These are phyloP conservation scores for Phyllosticta capitalensis DNA, from an alignment of 2,329 filamentous ascomycete species.

Conservation along the genomic window DNA sequence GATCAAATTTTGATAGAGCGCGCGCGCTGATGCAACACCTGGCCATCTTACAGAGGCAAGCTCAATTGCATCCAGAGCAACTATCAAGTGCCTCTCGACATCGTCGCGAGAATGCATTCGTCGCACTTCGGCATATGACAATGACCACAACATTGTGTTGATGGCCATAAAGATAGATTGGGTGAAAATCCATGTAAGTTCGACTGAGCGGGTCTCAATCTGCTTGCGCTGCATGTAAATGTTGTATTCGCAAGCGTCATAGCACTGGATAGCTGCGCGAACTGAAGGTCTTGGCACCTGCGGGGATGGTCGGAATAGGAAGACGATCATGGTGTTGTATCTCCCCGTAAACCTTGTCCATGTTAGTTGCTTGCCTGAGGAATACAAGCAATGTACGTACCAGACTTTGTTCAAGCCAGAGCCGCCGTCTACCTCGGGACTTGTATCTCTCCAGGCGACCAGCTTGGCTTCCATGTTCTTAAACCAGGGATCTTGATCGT, in stretches of 20 bases:
- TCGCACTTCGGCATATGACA: slow-evolving; percentile 79
- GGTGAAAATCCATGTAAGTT: slow-evolving; percentile 90
- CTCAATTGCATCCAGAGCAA: slow-evolving; percentile 68
- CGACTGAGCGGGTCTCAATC: slow-evolving; percentile 63
- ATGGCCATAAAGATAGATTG: slow-evolving; percentile 83
- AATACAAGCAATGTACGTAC: slow-evolving; percentile 41
- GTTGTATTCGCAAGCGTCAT: slow-evolving; percentile 71
- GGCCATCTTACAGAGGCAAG: slow-evolving; percentile 85
- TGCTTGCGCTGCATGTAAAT: slow-evolving; percentile 73
- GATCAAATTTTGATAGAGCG: slow-evolving; percentile 80
- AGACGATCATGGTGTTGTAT: slow-evolving; percentile 81
- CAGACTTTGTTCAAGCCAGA: slow-evolving; percentile 69
- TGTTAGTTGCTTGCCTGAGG: background rate
- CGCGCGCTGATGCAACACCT: slow-evolving; percentile 71
- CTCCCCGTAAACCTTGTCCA: slow-evolving; percentile 48
- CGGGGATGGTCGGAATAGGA: slow-evolving; percentile 81
- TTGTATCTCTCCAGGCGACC: slow-evolving; percentile 66
- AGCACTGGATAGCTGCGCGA: slow-evolving; percentile 71
- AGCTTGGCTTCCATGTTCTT: slow-evolving; percentile 67
- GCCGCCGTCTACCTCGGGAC: slow-evolving; percentile 60
- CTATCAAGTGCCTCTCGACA: slow-evolving; percentile 63
- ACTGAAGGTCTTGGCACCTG: slow-evolving; percentile 80
- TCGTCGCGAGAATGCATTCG: slow-evolving; percentile 62
- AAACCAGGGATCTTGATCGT: slow-evolving; percentile 84
- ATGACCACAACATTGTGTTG: slow-evolving; percentile 83